phyloP scores from a whole-genome alignment of 192 early-diverging fungal genomes.

The Coemansia sp. region DNA sequence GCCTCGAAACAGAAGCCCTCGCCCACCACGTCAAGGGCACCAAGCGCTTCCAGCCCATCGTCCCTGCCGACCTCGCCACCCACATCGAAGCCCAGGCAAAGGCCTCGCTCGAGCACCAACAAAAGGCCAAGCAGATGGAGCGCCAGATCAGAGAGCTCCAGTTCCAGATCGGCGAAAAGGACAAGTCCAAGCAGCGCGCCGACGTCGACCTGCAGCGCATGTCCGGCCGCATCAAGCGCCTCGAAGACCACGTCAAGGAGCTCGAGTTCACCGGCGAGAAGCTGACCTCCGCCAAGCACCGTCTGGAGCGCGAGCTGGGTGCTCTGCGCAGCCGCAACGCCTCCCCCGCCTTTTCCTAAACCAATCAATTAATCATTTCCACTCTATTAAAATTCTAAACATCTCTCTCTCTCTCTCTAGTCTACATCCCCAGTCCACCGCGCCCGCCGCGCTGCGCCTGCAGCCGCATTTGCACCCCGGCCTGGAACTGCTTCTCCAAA shows the following conservation, averaged over 20 bases:
- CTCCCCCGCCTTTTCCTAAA: constrained; percentile 25
- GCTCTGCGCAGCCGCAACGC: constrained; percentile 46
- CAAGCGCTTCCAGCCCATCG: constrained; percentile 51
- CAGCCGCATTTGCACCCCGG: constrained; percentile 26
- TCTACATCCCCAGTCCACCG: constrained; percentile 46
- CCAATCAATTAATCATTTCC: constrained; percentile 3
- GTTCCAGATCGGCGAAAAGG: constrained; percentile 79
- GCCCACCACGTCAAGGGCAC: constrained; percentile 59
- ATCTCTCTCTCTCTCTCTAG: not conserved
- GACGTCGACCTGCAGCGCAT: constrained; percentile 70
- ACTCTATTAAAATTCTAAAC: not conserved
- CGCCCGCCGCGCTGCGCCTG: constrained; percentile 32
- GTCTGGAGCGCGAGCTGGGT: constrained; percentile 52
- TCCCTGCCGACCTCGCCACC: constrained; percentile 35
- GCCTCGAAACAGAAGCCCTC: constrained; percentile 69
- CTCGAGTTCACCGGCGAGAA: constrained; percentile 44
- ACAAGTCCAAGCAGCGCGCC: constrained; percentile 75
- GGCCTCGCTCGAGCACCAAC: constrained; percentile 47
- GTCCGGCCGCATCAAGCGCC: constrained; percentile 52
- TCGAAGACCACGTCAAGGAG: constrained; percentile 46
- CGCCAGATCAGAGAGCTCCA: constrained; percentile 82
- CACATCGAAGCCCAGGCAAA: constrained; percentile 45
- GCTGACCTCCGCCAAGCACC: constrained; percentile 43
- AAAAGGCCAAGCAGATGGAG: constrained; percentile 58
- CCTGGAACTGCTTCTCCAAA: constrained; percentile 47